These are phyloP conservation scores for Auricularia cornea DNA, from an alignment of 768 basidiomycete species.

Conservation along the genomic window DNA sequence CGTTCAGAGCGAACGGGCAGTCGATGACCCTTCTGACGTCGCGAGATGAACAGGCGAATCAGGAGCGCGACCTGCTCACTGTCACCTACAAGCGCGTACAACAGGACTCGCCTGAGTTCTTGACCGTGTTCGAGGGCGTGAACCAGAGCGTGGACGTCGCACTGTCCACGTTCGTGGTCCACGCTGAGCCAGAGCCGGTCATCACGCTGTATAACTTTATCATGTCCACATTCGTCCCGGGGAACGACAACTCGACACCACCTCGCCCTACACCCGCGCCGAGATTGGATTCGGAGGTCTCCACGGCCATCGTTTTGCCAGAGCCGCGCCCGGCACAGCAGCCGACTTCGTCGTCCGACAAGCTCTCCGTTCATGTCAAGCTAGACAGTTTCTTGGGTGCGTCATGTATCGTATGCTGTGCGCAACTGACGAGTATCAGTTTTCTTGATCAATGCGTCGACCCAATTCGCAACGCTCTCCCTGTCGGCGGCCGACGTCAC, in stretches of 20 bases:
- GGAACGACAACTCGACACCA: neutral
- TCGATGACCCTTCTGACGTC: slow-evolving; percentile 64
- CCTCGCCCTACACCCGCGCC: neutral
- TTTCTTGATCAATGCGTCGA: slow-evolving; percentile 60
- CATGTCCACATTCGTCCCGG: slow-evolving; percentile 88
- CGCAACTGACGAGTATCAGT: slow-evolving; percentile 36
- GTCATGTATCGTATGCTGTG: slow-evolving; percentile 10
- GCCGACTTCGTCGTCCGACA: slow-evolving; percentile 1
- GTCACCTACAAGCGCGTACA: slow-evolving; percentile 77
- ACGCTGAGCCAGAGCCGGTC: slow-evolving; percentile 83
- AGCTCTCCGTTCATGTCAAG: slow-evolving; percentile 70
- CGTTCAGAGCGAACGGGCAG: slow-evolving; percentile 47
- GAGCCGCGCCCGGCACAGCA: slow-evolving; percentile 4
- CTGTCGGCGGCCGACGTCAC: slow-evolving; percentile 85
- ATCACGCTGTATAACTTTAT: slow-evolving; percentile 91
- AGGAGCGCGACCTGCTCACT: slow-evolving; percentile 60
- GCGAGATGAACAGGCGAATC: slow-evolving; percentile 29
- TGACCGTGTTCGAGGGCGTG: slow-evolving; percentile 68
- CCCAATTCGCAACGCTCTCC: slow-evolving; percentile 75
- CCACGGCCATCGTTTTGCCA: neutral
- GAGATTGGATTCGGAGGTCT: neutral
- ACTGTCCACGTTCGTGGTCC: slow-evolving; percentile 85
- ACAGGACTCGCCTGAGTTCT: slow-evolving; percentile 77
- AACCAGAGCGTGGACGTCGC: slow-evolving; percentile 83
- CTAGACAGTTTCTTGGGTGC: slow-evolving; percentile 77